Evolutionary conservation across 2,329 filamentous ascomycete species (phyloP), one percentile per base, ranked within the genome.

Genomic region (Aspergillus ochraceus): DNA sequence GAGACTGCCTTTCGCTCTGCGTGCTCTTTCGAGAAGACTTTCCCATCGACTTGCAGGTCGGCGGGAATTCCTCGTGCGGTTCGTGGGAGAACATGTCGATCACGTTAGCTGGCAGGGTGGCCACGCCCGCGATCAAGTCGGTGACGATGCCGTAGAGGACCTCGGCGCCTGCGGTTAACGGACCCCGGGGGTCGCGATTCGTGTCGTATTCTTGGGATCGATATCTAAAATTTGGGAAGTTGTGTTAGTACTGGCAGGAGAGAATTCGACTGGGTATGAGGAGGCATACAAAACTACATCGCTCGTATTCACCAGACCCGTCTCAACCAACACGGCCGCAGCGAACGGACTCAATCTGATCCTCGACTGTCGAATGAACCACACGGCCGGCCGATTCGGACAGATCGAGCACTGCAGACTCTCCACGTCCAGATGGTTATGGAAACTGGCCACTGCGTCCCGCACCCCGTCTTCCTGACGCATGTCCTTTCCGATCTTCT

Each of bases 61-160:
- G 17, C 20, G 6, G 45, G 45, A 47, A 24, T 9, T 24, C 19
- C 6, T 20, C 19, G 22, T 47, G 45, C 19, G 22, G 55, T 6
- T 60, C 47, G n/a, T 42, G 51, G 3, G 50, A 19, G 19, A 60
- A 24, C 5, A 63, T 56, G 49, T 58, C 51, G 20, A 52, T 36
- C 4, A 86, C 80, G 50, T 86, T 83, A 17, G 81, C 78, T 0
- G 86, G 86, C 49, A 88, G 80, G 69, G 96, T 92, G 1, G 90
- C 90, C 46, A 96, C 83, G 1, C 91, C 91, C 84, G 96, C 90
- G 68, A 90, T 86, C 59, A 97, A 88, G 45, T 85, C 89, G 26
- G 89, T 88, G 51, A 95, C 81, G n/a, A 93, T 94, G 6, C 90
- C 90, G n/a, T 96, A 80, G 0, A 97, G 77, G 0, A 92, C 91